These are phyloP conservation scores for Aspergillus versicolor DNA, from an alignment of 2,329 filamentous ascomycete genomes.

Conservation along the genomic window DNA sequence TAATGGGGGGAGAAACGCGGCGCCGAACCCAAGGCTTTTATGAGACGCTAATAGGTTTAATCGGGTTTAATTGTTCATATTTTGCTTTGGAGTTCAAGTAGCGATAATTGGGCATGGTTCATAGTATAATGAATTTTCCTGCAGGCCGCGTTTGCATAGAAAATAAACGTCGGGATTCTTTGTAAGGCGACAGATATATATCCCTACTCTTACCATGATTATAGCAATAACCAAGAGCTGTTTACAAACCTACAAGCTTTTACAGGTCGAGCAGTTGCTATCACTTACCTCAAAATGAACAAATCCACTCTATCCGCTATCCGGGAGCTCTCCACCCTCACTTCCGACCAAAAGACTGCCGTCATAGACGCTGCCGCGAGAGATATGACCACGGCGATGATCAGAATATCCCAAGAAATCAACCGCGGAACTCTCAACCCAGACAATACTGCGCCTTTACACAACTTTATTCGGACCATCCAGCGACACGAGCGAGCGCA, in stretches of 20 bases:
- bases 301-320: background rate
- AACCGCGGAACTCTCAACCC: conserved; percentile 24
- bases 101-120: too few relatives aligned
- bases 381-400: conserved; percentile 32
- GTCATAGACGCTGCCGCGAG: conserved; percentile 28
- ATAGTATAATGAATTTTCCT: background rate
- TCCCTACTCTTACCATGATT: background rate
- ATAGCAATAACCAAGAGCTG: background rate
- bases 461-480: conserved; percentile 28
- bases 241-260: background rate
- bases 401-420: conserved; percentile 27
- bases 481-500: conserved; percentile 18
- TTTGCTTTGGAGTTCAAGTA: background rate
- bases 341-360: conserved; percentile 19
- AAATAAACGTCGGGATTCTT: background rate
- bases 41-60: background rate
- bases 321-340: conserved; percentile 17
- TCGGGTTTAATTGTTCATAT: background rate
- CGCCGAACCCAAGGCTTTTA: background rate
- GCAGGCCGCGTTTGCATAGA: background rate
- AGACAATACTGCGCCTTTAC: conserved; percentile 25
- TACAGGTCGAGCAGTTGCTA: background rate
- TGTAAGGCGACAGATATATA: conserved; percentile 1
- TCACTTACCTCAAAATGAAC: background rate
- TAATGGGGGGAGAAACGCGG: background rate